Base-by-base conservation (phyloP, 163 green algal species). In the Scenedesmus sp. region DNA sequence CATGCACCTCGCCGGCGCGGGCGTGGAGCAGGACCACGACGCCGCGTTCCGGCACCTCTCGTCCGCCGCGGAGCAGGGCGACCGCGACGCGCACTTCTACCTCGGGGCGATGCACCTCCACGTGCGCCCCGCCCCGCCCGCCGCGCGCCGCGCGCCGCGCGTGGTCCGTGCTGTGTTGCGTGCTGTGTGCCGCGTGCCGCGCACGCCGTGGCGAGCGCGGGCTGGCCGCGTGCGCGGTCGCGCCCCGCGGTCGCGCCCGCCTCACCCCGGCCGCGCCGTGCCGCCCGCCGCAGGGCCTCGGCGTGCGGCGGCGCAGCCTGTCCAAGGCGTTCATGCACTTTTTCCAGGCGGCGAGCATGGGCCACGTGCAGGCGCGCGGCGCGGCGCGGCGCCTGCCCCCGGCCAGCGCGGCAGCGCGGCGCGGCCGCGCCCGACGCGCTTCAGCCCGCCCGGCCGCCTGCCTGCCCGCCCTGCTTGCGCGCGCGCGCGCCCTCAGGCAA, bases 31-130 rank as follows among this genome's bases (percentile, higher is more conserved):
- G 60, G 83, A 94, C 77, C 20, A 89, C 22, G 66, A 86, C 60
- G 84, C 89, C 48, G 91, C 94, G 63, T 89, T 97, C 22, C 83
- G 69, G 11, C 47, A 88, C 42, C 88, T 86, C 24, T 36, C 51
- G 31, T 15, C 26, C 28, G 75, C 75, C 9, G 63, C 75, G 39
- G 75, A 82, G 26, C 22, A 50, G 53, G 75, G 75, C 6, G 63
- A 76, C 29, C 63, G 54, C 28, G 91, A 96, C 34, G 89, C 90
- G 3, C 83, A 89, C 63, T 96, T 93, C 74, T 90, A 87, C 81
- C 79, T 95, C 71, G 94, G 92, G 20, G 76, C 92, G 9, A 95
- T 98, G 91, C 87, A 97, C 86, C 75, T 96, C 51, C 6, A 58
- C n/a, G n/a, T n/a, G n/a, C n/a, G n/a, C n/a, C n/a, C n/a, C n/a